A percentile compares a stretch with the other conserved stretches of the same genome.
These are phyloP conservation scores for Xylaria scruposa DNA, from an alignment of 495 filamentous ascomycete species.

Conservation along the genomic window DNA sequence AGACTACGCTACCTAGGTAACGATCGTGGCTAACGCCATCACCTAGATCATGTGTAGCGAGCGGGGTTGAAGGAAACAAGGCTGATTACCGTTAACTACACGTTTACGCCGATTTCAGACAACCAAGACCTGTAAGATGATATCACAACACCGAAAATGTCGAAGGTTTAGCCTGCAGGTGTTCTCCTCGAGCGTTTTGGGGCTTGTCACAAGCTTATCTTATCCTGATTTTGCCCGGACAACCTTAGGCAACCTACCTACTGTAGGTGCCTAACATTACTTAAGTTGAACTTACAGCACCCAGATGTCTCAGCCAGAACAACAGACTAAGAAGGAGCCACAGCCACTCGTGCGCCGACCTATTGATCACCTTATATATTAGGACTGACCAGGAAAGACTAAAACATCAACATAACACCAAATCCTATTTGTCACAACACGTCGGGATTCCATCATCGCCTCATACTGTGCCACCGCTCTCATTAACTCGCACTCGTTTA, in stretches of 20 bases:
- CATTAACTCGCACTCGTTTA: no score
- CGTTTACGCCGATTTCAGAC: neutral
- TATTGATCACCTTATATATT: neutral
- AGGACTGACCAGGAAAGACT: neutral
- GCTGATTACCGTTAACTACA: neutral
- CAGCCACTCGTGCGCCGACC: neutral
- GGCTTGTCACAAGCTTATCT: neutral
- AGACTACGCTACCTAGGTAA: neutral
- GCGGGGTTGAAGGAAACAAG: slow-evolving; percentile 4
- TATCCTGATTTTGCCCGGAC: neutral
- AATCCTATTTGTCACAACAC: neutral
- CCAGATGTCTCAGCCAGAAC: no score
- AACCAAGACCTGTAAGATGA: neutral
- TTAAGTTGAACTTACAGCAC: no score
- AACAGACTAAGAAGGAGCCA: no score
- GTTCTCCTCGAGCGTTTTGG: neutral
- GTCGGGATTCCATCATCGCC: neutral
- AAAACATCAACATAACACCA: no score
- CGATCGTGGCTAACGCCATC: neutral
- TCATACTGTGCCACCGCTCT: neutral
- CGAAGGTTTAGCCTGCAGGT: neutral
- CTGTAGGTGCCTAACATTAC: no score
- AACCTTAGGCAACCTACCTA: neutral
- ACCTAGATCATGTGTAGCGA: neutral
- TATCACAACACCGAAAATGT: neutral